Evolutionary conservation across 2,329 filamentous ascomycete genomes (phyloP), one percentile per base, ranked within the genome.

Genomic region (Xylariaceae sp.): DNA sequence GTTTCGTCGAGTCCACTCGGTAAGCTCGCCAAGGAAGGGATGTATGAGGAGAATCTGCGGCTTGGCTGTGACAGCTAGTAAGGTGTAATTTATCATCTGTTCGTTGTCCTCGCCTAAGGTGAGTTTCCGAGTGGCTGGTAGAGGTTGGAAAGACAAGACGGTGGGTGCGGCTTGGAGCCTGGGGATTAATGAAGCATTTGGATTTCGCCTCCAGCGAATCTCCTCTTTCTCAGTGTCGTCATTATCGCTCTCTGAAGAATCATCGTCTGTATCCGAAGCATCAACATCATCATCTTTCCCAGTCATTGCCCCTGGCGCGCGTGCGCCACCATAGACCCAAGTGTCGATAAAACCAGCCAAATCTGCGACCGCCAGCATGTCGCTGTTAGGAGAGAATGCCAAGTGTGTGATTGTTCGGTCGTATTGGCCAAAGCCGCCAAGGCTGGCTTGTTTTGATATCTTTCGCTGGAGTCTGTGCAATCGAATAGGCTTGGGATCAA

Each of bases 1-100:
- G 66, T 97, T 96, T 35, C 87, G 80, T 56, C 89, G 81, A 9
- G 89, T 90, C 94, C 94, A 99, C 33, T 88, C 80, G 5, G 86
- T 90, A 11, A 97, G 73, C 15, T 81, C 81, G 40, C 91, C 91
- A 42, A 81, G 77, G n/a, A 86, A 74, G 35, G 90, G 81, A 59
- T 95, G 82, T 67, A 97, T 89, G 47, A 94, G 82, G 55, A 89
- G 80, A 39, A 97, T 71, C 51, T 90, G 75, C 64, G 63, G 83
- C 67, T 65, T 81, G 48, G 70, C 80, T 54, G 74, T 87, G 69
- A 72, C 69, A 14, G 71, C 73, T 35, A 79, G 77, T 67, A 78
- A 70, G 18, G 71, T 72, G 60, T 81, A 80, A 59, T 81, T 76
- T 40, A 70, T 67, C 18, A 35, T 54, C 39, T 62, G 62, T 36